Evolutionary conservation across 2,329 filamentous ascomycete genomes (phyloP).

Genomic region (Nakataea oryzae): DNA sequence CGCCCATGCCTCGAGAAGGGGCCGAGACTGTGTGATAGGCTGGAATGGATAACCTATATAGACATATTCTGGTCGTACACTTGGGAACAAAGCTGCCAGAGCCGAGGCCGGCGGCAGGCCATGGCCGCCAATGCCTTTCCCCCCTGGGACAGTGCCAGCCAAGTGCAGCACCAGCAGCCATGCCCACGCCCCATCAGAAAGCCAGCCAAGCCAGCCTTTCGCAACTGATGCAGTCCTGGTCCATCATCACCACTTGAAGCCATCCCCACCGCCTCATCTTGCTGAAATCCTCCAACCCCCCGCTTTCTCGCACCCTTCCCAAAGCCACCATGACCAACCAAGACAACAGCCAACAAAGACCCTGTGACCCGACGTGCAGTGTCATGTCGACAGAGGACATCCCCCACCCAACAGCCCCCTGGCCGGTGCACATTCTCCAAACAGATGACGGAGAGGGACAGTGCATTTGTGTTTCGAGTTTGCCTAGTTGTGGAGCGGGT

Average conservation of each 20-base stretch:
- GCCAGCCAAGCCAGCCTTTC: not conserved
- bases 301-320: not conserved
- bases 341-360: not conserved
- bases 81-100: not conserved
- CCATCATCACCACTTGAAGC: not conserved
- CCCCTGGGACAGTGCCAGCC: not conserved
- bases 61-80: not conserved
- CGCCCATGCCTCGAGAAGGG: not conserved
- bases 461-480: not conserved
- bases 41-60: not conserved
- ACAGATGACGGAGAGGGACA: not conserved
- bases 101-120: not conserved
- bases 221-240: not conserved
- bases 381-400: not conserved
- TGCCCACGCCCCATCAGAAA: not conserved
- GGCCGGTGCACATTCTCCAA: not conserved
- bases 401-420: not conserved
- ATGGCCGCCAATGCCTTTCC: not conserved
- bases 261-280: not conserved
- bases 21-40: constrained; percentile 2
- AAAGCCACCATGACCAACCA: not conserved
- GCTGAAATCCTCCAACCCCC: not conserved
- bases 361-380: not conserved
- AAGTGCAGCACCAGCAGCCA: not conserved
- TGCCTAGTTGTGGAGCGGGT: not conserved